Evolutionary conservation across 164 flowering plant species (phyloP).

Genomic region (Kingdonia uniflora): DNA sequence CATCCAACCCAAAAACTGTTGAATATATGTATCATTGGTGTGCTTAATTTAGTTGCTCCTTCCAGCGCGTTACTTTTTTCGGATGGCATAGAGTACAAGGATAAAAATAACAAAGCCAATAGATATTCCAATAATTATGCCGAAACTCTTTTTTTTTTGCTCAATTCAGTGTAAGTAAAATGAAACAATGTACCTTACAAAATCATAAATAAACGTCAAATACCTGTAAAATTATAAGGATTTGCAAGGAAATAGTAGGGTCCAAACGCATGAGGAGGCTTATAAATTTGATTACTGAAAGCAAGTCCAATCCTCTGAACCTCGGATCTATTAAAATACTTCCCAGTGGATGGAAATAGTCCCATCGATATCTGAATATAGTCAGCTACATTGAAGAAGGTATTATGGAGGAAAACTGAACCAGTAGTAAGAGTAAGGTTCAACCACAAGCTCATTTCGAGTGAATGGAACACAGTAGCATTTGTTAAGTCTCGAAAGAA

Average conservation of each 20-base stretch:
- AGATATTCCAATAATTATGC: too few species aligned
- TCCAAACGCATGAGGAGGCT: constrained; percentile 51
- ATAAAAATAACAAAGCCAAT: too few species aligned
- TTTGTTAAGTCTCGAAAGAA: constrained; percentile 62
- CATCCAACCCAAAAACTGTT: too few species aligned
- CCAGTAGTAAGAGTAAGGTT: constrained; percentile 62
- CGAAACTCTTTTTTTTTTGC: too few species aligned
- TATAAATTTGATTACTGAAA: constrained; percentile 49
- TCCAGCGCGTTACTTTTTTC: too few species aligned
- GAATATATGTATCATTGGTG: too few species aligned
- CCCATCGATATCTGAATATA: constrained; percentile 63
- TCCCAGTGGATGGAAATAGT: constrained; percentile 56
- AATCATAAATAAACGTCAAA: too few species aligned
- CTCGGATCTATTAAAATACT: constrained; percentile 52
- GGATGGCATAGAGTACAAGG: too few species aligned
- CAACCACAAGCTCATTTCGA: constrained; percentile 65
- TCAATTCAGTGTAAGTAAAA: too few species aligned
- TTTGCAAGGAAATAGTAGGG: constrained; percentile 53
- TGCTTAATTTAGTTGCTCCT: too few species aligned
- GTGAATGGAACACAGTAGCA: constrained; percentile 37
- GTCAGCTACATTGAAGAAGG: constrained; percentile 54
- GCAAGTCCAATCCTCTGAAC: constrained; percentile 57
- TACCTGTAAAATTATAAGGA: constrained; percentile 51
- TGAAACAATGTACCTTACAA: too few species aligned
- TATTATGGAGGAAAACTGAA: constrained; percentile 62